These are phyloP conservation scores for Turnera subulata DNA, from an alignment of 345 rosid species.

Conservation along the genomic window DNA sequence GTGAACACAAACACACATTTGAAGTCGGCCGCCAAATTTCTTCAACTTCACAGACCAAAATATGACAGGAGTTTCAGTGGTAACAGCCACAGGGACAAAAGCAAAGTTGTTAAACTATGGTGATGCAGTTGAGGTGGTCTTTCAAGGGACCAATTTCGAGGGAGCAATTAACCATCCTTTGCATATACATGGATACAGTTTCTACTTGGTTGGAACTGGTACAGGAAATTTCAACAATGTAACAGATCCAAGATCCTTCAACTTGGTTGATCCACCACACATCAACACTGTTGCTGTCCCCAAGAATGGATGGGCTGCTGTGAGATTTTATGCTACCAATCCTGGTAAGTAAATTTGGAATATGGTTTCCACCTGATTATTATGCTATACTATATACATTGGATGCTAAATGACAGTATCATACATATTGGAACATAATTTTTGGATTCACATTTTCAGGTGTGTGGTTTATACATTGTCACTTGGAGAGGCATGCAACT, in stretches of 20 bases:
- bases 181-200: slow-evolving; percentile 43
- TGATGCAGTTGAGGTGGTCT: slow-evolving; percentile 35
- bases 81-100: slow-evolving; percentile 22
- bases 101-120: slow-evolving; percentile 28
- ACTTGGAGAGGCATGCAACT: slow-evolving; percentile 12
- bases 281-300: slow-evolving; percentile 26
- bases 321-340: slow-evolving; percentile 12
- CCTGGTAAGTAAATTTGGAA: slow-evolving; percentile 6
- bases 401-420: no score
- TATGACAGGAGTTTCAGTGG: background rate
- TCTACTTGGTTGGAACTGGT: slow-evolving; percentile 41
- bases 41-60: slow-evolving; percentile 34
- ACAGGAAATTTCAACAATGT: slow-evolving; percentile 29
- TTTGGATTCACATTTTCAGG: background rate
- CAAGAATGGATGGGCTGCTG: slow-evolving; percentile 18
- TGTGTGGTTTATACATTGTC: slow-evolving; percentile 19
- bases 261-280: slow-evolving; percentile 35
- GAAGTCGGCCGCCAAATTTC: slow-evolving; percentile 2
- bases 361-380: no score
- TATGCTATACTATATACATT: background rate
- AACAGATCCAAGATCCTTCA: slow-evolving; percentile 23
- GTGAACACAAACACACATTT: no score
- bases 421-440: background rate
- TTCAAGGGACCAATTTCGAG: slow-evolving; percentile 36
- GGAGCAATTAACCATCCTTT: slow-evolving; percentile 35